phyloP scores from a whole-genome alignment of 2,329 filamentous ascomycete genomes.

The Verticillium nubilum region DNA sequence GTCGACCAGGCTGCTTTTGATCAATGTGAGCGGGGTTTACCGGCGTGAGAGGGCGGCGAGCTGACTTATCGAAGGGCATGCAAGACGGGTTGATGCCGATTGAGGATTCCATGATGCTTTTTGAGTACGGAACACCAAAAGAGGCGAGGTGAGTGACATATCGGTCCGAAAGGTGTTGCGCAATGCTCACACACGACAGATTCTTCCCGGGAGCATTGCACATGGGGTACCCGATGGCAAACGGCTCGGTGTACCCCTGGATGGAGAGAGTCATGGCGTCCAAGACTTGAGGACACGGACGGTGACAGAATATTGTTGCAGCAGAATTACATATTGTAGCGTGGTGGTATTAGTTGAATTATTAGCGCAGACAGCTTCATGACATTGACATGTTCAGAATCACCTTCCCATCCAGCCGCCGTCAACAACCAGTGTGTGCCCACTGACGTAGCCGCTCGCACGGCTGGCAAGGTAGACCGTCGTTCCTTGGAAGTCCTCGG shows the following conservation, averaged over 20 bases:
- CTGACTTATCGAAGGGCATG: constrained; percentile 39
- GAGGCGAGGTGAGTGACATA: constrained; percentile 39
- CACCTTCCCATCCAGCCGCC: constrained; percentile 91
- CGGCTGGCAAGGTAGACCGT: constrained; percentile 71
- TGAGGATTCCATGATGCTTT: constrained; percentile 59
- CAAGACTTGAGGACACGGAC: background rate
- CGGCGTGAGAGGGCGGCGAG: background rate
- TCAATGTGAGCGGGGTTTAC: constrained; percentile 44
- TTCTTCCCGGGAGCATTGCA: constrained; percentile 58
- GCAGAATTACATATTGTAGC: background rate
- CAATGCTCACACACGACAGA: constrained; percentile 1
- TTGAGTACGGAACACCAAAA: constrained; percentile 60
- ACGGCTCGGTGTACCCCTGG: constrained; percentile 53
- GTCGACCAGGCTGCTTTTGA: constrained; percentile 51
- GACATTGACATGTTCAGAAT: background rate
- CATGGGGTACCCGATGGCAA: constrained; percentile 63
- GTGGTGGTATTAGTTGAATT: background rate
- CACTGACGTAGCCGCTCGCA: constrained; percentile 76
- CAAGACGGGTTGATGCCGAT: constrained; percentile 63
- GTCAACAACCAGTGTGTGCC: constrained; percentile 78
- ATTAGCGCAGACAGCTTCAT: background rate
- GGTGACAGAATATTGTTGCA: background rate
- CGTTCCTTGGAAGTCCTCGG: constrained; percentile 84
- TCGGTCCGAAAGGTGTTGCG: background rate
- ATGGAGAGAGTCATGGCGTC: constrained; percentile 49